These are phyloP conservation scores for Ceratobasidium sp. DNA, from an alignment of 1,284 basidiomycete genomes.

Conservation along the genomic window DNA sequence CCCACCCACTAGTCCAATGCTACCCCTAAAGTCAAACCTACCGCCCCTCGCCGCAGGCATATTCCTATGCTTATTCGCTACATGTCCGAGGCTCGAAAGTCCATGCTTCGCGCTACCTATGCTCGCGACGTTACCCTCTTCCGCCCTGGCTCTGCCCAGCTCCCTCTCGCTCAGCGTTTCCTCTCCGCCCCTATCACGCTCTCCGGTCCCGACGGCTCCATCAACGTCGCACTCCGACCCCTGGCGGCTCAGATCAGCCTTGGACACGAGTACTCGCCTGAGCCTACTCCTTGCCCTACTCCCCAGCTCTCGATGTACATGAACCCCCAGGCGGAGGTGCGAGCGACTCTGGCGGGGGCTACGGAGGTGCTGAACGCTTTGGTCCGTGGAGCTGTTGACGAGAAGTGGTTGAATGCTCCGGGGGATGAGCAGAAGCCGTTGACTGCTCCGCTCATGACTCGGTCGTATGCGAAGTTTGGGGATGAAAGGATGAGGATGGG, in stretches of 20 bases:
- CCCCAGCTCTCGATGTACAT: not conserved
- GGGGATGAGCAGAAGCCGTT: not conserved
- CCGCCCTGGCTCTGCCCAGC: not conserved
- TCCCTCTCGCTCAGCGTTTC: not conserved
- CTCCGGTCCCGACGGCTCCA: not conserved
- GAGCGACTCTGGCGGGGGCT: not conserved
- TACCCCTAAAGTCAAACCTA: too few relatives aligned
- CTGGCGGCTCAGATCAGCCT: not conserved
- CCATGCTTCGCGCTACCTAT: not conserved
- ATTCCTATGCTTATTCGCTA: not conserved
- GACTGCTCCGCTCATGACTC: not conserved
- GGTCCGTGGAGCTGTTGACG: not conserved
- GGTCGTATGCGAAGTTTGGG: not conserved
- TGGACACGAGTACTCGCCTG: not conserved
- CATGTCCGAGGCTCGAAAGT: not conserved
- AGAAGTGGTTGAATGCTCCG: not conserved
- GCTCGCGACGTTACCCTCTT: not conserved
- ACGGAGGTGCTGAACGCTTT: not conserved
- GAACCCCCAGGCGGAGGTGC: not conserved
- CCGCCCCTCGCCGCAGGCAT: not conserved
- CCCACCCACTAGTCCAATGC: too few relatives aligned
- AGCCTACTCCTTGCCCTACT: not conserved
- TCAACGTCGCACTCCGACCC: conserved; percentile 3
- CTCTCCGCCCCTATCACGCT: conserved; percentile 3
- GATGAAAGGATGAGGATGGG: too few relatives aligned